Percentiles rank a stretch among this genome's conserved stretches.
These are phyloP conservation scores for Thraustochytrium sp. DNA, from an alignment of 352 stramenopile species.

Conservation along the genomic window DNA sequence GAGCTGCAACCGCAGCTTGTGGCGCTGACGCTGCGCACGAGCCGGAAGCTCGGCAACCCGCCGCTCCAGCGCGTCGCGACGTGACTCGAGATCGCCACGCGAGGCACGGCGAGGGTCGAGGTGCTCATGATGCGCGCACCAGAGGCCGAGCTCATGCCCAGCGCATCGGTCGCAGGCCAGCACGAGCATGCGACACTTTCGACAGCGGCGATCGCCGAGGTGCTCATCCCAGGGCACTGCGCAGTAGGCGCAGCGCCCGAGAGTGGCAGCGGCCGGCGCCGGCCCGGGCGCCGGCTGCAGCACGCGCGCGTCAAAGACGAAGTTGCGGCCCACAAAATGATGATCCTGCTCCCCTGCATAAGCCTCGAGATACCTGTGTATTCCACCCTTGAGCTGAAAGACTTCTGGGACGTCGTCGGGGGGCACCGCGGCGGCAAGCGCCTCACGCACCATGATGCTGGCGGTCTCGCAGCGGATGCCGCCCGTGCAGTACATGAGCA, in stretches of 20 bases:
- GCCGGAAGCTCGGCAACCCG: not conserved
- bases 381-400: constrained; percentile 50
- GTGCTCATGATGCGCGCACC: not conserved
- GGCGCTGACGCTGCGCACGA: not conserved
- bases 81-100: not conserved
- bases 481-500: constrained; percentile 59
- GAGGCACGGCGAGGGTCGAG: constrained; percentile 1
- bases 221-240: not conserved
- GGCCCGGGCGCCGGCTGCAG: constrained; percentile 51
- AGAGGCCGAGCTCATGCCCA: not conserved
- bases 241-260: constrained; percentile 4
- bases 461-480: constrained; percentile 58
- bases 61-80: not conserved
- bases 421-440: not conserved
- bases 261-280: not conserved
- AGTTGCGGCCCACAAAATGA: constrained; percentile 65
- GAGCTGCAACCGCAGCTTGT: not conserved
- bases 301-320: constrained; percentile 65
- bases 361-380: constrained; percentile 65
- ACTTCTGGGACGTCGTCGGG: too few relatives aligned
- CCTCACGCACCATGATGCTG: constrained; percentile 58
- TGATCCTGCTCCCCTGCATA: constrained; percentile 56
- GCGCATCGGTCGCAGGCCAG: constrained; percentile 2
- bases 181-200: constrained; percentile 33
- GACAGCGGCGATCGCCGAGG: not conserved